Percentiles rank a stretch among this genome's conserved stretches.
Conservation (phyloP, 352 stramenopile genomes). For the Phytophthora syringae region DNA sequence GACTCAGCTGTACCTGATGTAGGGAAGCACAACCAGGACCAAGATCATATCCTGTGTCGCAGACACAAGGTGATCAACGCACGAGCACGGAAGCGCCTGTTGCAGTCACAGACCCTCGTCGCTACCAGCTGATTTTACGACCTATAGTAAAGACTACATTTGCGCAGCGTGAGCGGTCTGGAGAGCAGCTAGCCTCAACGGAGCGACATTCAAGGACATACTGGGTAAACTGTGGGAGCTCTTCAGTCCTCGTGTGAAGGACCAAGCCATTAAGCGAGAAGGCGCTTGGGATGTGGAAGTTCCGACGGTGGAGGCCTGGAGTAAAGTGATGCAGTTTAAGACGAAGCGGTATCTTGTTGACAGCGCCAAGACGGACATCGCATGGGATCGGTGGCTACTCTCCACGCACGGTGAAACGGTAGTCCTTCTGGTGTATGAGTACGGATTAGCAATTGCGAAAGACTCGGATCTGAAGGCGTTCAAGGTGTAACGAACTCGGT, state of each 20-base stretch:
- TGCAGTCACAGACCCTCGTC: neutral
- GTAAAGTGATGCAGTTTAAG: neutral
- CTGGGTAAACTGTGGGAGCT: neutral
- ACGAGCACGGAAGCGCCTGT: neutral
- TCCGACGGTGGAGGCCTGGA: neutral
- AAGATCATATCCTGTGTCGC: too few relatives aligned
- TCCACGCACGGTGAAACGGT: neutral
- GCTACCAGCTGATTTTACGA: neutral
- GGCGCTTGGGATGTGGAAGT: neutral
- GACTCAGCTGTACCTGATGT: too few relatives aligned
- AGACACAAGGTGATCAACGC: too few relatives aligned
- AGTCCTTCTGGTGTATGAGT: neutral
- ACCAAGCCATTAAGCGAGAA: neutral
- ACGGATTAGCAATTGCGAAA: neutral
- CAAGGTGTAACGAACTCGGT: too few relatives aligned
- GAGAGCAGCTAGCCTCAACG: slow-evolving; percentile 3
- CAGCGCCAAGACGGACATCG: neutral
- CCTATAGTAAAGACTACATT: slow-evolving; percentile 1
- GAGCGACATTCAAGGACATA: slow-evolving; percentile 1
- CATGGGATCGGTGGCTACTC: neutral
- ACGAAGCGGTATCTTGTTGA: neutral
- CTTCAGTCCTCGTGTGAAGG: neutral
- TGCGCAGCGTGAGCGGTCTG: neutral
- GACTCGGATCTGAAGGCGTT: neutral
- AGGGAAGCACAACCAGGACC: too few relatives aligned